These are phyloP conservation scores for Cordyceps tenuipes DNA, from an alignment of 2,329 filamentous ascomycete species.

Conservation along the genomic window DNA sequence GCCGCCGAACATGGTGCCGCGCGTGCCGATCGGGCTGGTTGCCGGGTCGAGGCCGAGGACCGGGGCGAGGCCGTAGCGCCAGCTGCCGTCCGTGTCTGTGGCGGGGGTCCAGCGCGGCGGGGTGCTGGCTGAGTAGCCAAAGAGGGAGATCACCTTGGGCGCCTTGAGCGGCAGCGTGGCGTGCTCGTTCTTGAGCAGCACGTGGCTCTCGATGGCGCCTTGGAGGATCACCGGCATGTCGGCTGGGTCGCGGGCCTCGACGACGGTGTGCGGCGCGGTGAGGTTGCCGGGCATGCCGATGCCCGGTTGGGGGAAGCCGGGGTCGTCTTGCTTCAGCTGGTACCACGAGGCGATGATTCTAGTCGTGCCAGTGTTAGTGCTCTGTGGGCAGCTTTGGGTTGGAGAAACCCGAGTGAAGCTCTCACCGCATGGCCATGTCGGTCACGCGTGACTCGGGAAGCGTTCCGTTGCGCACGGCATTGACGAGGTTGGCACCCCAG, in stretches of 20 bases:
- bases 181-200: slow-evolving; percentile 54
- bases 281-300: slow-evolving; percentile 44
- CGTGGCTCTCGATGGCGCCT: slow-evolving; percentile 53
- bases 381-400: neutral
- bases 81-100: slow-evolving; percentile 20
- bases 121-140: slow-evolving; percentile 49
- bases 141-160: slow-evolving; percentile 47
- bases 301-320: slow-evolving; percentile 36
- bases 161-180: slow-evolving; percentile 44
- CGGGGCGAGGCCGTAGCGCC: slow-evolving; percentile 32
- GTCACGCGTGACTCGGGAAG: slow-evolving; percentile 46
- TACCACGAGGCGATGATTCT: slow-evolving; percentile 48
- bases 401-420: too few species aligned
- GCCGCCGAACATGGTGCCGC: slow-evolving; percentile 30
- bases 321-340: slow-evolving; percentile 42
- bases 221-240: slow-evolving; percentile 35
- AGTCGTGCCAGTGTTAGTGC: neutral
- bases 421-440: slow-evolving; percentile 48
- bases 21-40: slow-evolving; percentile 35
- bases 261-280: slow-evolving; percentile 39
- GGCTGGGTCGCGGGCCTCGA: slow-evolving; percentile 45
- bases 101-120: slow-evolving; percentile 35
- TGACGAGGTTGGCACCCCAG: slow-evolving; percentile 46
- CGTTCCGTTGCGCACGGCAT: slow-evolving; percentile 52
- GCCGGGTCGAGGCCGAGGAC: slow-evolving; percentile 25